Conservation (phyloP, 257 asterid genomes). For the Solanum piurae region DNA sequence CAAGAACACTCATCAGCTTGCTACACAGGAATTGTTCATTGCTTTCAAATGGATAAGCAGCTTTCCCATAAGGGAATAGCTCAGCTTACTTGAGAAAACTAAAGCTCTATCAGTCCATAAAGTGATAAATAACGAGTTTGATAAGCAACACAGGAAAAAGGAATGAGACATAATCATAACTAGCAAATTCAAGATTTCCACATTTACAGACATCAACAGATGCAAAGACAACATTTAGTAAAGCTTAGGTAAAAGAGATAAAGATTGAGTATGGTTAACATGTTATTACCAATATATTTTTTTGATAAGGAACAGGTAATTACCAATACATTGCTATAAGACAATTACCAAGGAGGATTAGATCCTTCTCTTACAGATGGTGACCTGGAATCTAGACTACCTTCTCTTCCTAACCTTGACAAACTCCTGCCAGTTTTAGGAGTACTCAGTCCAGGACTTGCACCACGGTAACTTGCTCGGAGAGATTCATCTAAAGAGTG, state of each 20-base stretch:
- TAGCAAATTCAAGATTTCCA: neutral
- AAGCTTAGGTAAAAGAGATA: neutral
- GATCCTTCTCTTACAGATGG: constrained; percentile 66
- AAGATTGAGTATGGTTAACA: constrained; percentile 4
- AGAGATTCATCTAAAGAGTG: constrained; percentile 75
- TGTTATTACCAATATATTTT: neutral
- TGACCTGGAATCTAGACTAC: constrained; percentile 43
- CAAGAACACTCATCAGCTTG: neutral
- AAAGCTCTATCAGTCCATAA: neutral
- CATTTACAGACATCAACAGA: neutral
- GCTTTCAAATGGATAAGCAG: neutral
- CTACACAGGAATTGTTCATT: neutral
- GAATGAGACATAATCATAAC: neutral
- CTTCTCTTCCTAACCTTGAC: constrained; percentile 76
- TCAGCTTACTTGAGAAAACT: neutral
- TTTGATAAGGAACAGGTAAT: neutral
- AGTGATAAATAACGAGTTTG: neutral
- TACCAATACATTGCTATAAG: constrained; percentile 1
- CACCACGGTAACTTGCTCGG: constrained; percentile 86
- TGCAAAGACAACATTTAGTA: neutral
- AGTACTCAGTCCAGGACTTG: constrained; percentile 66
- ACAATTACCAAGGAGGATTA: constrained; percentile 58
- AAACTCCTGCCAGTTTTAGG: constrained; percentile 85
- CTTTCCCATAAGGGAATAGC: neutral
- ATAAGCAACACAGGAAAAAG: neutral